Evolutionary conservation across 1,139 yeast species (phyloP), one percentile per base, ranked within the genome.

Genomic region (Kluyveromyces marxianus): DNA sequence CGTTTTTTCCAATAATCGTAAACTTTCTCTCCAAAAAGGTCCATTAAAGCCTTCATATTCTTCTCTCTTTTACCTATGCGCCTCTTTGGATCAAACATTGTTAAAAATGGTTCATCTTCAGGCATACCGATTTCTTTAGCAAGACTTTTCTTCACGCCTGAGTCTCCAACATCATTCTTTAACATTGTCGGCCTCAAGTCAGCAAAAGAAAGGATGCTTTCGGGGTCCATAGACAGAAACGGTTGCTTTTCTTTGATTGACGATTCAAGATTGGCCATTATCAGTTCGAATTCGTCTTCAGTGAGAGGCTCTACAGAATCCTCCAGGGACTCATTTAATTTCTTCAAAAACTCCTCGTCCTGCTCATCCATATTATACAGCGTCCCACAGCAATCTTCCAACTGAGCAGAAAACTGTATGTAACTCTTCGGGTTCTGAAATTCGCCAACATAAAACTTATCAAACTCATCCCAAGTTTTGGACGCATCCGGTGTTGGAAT

Each of bases 401-500:
- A 95, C 0, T 97, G 92, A 3, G 96, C 95, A 46, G 96, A 85
- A 56, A 86, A 85, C 56, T 89, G 84, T 48, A 92, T 86, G 63
- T 89, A 90, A 4, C 85, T 73, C 28, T 80, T 80, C 0, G 97
- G 96, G 52, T 82, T 83, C 7, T 67, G 64, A 65, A 85, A 90
- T 34, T 71, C 69, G 44, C 85, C 85, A 34, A 70, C 69, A 63
- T 92, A 92, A 64, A 77, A 88, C 55, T 81, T 76, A 8, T 70
- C 60, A 37, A 88, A 95, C 32, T 87, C 96, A 3, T 71, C 65
- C 96, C 97, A 89, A 31, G 77, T 70, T 57, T 75, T 75, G 1
- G 95, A 83, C 2, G 98, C 97, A 70, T 89, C 96, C 0, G 98
- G 98, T 0, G 98, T 92, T 1, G 98, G 99, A 57, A 92, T 94